Conservation (phyloP, 345 rosid species). For the Pistacia atlantica region DNA sequence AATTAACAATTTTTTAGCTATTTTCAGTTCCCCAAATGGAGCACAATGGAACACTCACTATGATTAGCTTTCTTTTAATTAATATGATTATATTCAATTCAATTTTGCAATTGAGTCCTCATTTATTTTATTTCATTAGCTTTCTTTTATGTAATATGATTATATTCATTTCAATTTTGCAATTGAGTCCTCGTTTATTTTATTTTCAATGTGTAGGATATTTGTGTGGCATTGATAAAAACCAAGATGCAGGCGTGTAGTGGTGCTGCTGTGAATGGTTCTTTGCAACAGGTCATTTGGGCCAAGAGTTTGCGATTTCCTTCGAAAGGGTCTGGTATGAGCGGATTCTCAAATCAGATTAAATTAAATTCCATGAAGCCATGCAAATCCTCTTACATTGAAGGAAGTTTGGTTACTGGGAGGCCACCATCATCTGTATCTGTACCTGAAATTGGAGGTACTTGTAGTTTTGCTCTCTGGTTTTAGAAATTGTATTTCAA, state of each 20-base stretch:
- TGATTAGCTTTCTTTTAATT: too few relatives aligned
- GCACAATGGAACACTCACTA: too few relatives aligned
- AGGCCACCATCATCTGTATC: constrained; percentile 60
- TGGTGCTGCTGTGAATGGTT: constrained; percentile 57
- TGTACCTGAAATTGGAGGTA: constrained; percentile 53
- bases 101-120: neutral
- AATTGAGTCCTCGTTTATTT: neutral
- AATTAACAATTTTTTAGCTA: too few relatives aligned
- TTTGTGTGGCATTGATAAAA: constrained; percentile 2
- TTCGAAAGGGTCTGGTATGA: constrained; percentile 26
- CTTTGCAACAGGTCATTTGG: constrained; percentile 56
- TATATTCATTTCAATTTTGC: neutral
- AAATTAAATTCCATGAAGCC: constrained; percentile 46
- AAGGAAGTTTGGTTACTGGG: constrained; percentile 54
- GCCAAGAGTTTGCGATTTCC: constrained; percentile 41
- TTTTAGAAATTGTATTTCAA: neutral
- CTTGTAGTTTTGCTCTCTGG: neutral
- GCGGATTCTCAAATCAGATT: constrained; percentile 43
- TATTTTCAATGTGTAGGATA: constrained; percentile 10
- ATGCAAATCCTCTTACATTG: constrained; percentile 32
- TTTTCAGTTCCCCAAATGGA: too few relatives aligned
- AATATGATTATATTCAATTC: neutral
- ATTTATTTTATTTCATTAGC: neutral
- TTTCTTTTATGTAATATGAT: too few relatives aligned
- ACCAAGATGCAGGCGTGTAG: constrained; percentile 53